These are phyloP conservation scores for Leccinum barrowsii DNA, from an alignment of 768 basidiomycete species.

Conservation along the genomic window DNA sequence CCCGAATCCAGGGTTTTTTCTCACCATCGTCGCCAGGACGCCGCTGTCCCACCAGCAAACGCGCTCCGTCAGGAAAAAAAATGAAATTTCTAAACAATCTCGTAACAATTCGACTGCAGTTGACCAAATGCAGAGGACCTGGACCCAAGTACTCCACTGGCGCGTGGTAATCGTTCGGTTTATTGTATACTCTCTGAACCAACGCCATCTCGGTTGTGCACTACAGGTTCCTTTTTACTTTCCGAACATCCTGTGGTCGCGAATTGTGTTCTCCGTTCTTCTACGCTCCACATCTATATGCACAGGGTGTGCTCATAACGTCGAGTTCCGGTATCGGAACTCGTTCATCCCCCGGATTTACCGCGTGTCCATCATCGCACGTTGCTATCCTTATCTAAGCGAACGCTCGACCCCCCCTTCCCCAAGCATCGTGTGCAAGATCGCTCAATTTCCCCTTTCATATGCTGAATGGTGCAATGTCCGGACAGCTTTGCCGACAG, in stretches of 20 bases:
- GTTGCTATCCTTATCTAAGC: slow-evolving; percentile 28
- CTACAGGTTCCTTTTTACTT: slow-evolving; percentile 1
- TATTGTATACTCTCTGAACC: slow-evolving; percentile 1
- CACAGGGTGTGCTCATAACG: background rate
- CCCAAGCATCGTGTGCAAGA: background rate
- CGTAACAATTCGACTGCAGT: slow-evolving; percentile 20
- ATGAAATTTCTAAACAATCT: slow-evolving; percentile 17
- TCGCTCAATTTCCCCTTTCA: background rate
- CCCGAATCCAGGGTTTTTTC: slow-evolving; percentile 22
- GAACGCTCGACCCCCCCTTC: slow-evolving; percentile 8
- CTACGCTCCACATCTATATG: background rate
- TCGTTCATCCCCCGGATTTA: slow-evolving; percentile 13
- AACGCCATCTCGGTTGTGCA: background rate
- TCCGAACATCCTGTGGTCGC: slow-evolving; percentile 15
- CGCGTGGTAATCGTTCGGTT: slow-evolving; percentile 26
- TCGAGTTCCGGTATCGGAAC: slow-evolving; percentile 26
- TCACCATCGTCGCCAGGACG: slow-evolving; percentile 18
- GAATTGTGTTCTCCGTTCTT: slow-evolving; percentile 3
- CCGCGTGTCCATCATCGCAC: slow-evolving; percentile 7
- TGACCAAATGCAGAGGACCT: slow-evolving; percentile 20
- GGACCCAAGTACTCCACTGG: slow-evolving; percentile 24
- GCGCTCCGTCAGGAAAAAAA: slow-evolving; percentile 6
- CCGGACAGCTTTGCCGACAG: background rate
- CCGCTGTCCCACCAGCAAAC: slow-evolving; percentile 11
- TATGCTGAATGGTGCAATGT: background rate